phyloP scores from a whole-genome alignment of 768 basidiomycete genomes.

The Galerina marginata region DNA sequence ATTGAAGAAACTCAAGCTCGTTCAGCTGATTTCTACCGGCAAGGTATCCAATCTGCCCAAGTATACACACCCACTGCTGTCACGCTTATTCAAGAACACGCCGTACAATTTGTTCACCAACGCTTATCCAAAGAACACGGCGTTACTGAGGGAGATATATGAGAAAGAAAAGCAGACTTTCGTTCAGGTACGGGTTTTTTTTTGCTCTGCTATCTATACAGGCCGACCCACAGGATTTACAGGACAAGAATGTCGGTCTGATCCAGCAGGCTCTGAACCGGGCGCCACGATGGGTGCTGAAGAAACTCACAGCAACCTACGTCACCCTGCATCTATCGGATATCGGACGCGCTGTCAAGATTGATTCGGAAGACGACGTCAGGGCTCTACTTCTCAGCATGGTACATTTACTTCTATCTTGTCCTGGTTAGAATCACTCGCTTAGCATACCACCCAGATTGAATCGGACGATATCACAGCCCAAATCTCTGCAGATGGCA shows the following conservation, averaged over 20 bases:
- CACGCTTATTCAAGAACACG: slow-evolving; percentile 67
- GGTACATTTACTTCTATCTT: slow-evolving; percentile 45
- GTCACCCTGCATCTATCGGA: slow-evolving; percentile 76
- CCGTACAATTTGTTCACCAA: slow-evolving; percentile 69
- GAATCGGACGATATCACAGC: slow-evolving; percentile 74
- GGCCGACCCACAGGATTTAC: neutral
- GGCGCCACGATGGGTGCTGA: slow-evolving; percentile 79
- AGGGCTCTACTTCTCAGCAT: slow-evolving; percentile 70
- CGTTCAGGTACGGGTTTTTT: slow-evolving; percentile 44
- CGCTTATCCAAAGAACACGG: slow-evolving; percentile 64
- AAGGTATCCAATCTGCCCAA: slow-evolving; percentile 72
- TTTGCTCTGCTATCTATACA: neutral
- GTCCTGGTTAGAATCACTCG: neutral
- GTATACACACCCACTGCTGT: slow-evolving; percentile 67
- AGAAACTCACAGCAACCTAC: slow-evolving; percentile 83
- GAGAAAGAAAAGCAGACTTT: slow-evolving; percentile 65
- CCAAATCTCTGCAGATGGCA: slow-evolving; percentile 66
- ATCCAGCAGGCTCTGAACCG: slow-evolving; percentile 67
- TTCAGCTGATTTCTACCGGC: slow-evolving; percentile 80
- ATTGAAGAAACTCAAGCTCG: slow-evolving; percentile 79
- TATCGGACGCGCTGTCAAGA: slow-evolving; percentile 62
- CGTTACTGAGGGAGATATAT: slow-evolving; percentile 48
- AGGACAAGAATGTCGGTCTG: slow-evolving; percentile 81
- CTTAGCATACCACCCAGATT: slow-evolving; percentile 50
- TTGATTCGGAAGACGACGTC: slow-evolving; percentile 59